A percentile compares a stretch with the other conserved stretches of the same genome.
phyloP scores from a whole-genome alignment of 768 basidiomycete species.

The Pleurotus tuoliensis region DNA sequence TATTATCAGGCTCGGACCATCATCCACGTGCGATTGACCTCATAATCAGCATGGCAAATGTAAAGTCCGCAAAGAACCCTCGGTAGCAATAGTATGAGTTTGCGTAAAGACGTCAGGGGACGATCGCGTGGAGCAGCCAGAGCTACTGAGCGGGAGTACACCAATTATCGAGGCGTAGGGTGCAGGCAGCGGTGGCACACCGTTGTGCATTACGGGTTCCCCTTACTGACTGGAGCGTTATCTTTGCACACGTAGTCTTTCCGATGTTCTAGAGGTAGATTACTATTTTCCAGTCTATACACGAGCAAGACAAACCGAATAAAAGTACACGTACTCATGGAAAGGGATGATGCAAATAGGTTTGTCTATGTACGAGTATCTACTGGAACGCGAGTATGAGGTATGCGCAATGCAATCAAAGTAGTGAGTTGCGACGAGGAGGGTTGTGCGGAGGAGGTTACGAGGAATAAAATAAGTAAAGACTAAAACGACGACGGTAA shows the following conservation, averaged over 20 bases:
- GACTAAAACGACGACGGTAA: neutral
- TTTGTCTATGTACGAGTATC: slow-evolving; percentile 4
- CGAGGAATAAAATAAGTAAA: neutral
- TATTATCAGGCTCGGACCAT: too few relatives aligned
- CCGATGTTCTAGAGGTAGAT: neutral
- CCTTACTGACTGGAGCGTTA: neutral
- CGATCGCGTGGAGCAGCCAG: too few relatives aligned
- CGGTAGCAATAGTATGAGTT: neutral
- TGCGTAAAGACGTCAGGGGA: neutral
- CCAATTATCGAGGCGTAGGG: neutral
- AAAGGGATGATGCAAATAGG: neutral
- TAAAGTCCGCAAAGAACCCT: neutral
- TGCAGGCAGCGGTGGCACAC: neutral
- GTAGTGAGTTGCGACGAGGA: neutral
- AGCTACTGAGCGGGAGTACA: neutral
- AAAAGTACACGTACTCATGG: neutral
- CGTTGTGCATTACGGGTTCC: too few relatives aligned
- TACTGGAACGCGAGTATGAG: neutral
- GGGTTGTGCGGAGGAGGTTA: neutral
- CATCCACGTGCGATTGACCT: too few relatives aligned
- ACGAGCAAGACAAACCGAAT: neutral
- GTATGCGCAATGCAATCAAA: neutral
- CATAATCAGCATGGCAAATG: too few relatives aligned
- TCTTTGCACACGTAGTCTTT: neutral
- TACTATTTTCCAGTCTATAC: slow-evolving; percentile 5